Percentiles rank a stretch among this genome's conserved stretches.
Conservation (phyloP, 345 rosid genomes). For the Lagerstroemia speciosa region DNA sequence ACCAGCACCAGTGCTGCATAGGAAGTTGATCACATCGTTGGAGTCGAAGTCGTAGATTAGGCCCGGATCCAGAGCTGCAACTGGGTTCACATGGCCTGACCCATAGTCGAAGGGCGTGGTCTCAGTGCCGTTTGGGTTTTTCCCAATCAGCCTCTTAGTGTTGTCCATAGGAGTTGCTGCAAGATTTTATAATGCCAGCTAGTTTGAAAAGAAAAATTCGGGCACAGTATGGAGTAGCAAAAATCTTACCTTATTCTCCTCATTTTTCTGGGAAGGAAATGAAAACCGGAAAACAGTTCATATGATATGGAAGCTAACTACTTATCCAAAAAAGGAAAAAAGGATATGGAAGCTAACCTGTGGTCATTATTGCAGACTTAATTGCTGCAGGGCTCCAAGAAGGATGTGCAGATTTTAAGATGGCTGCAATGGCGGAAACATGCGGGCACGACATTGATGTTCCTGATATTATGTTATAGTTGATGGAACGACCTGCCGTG, state of each 20-base stretch:
- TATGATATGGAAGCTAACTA: too few relatives aligned
- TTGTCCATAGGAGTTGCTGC: constrained; percentile 32
- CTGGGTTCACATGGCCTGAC: constrained; percentile 44
- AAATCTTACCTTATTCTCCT: too few relatives aligned
- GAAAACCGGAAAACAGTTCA: background rate
- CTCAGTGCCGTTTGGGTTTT: constrained; percentile 30
- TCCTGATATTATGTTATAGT: too few relatives aligned
- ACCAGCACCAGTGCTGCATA: constrained; percentile 38
- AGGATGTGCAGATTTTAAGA: too few relatives aligned
- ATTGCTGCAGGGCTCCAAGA: too few relatives aligned
- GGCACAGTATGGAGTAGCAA: too few relatives aligned
- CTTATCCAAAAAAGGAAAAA: too few relatives aligned
- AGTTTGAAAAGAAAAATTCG: too few relatives aligned
- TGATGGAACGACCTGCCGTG: too few relatives aligned
- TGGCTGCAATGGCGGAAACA: constrained; percentile 33
- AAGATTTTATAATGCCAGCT: background rate
- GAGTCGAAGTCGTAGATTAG: constrained; percentile 29
- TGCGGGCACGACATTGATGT: constrained; percentile 52
- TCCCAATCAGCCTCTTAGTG: constrained; percentile 16
- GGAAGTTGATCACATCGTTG: constrained; percentile 29
- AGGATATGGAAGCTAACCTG: constrained; percentile 32
- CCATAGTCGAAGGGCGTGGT: constrained; percentile 48
- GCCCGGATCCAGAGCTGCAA: constrained; percentile 34
- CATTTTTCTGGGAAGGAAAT: background rate
- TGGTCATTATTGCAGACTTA: too few relatives aligned